These are phyloP conservation scores for Fusarium staphyleae DNA, from an alignment of 2,329 filamentous ascomycete genomes.

Conservation along the genomic window DNA sequence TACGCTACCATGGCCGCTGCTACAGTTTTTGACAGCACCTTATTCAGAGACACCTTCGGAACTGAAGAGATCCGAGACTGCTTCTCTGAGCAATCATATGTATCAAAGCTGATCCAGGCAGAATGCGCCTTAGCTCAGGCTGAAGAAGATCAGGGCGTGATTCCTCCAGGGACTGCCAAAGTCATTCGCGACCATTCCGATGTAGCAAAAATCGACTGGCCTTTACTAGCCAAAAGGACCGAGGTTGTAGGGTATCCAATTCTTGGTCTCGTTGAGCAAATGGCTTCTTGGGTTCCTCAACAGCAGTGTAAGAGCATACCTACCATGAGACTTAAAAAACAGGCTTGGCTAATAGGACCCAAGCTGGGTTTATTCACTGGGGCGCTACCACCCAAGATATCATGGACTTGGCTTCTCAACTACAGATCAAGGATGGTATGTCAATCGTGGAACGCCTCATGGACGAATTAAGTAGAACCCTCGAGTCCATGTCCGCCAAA, in stretches of 20 bases:
- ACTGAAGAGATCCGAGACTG: conserved; percentile 59
- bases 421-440: conserved; percentile 61
- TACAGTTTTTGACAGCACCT: conserved; percentile 53
- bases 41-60: conserved; percentile 62
- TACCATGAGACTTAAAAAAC: conserved; percentile 36
- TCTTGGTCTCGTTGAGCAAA: conserved; percentile 57
- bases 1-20: conserved; percentile 22
- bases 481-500: conserved; percentile 53
- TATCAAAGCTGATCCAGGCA: conserved; percentile 57
- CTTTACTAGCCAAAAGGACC: conserved; percentile 50
- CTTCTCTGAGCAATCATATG: conserved; percentile 59
- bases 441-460: conserved; percentile 56
- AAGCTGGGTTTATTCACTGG: conserved; percentile 59
- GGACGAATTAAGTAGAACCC: conserved; percentile 50
- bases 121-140: conserved; percentile 60
- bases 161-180: conserved; percentile 50
- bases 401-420: conserved; percentile 61
- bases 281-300: conserved; percentile 25
- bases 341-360: background rate
- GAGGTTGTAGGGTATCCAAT: conserved; percentile 64
- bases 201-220: conserved; percentile 38
- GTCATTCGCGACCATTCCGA: conserved; percentile 48
- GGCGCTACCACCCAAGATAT: conserved; percentile 67
- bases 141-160: conserved; percentile 56
- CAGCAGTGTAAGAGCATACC: conserved; percentile 5